These are phyloP conservation scores for Neolentinus lepideus DNA, from an alignment of 1,284 basidiomycete genomes.

Conservation along the genomic window DNA sequence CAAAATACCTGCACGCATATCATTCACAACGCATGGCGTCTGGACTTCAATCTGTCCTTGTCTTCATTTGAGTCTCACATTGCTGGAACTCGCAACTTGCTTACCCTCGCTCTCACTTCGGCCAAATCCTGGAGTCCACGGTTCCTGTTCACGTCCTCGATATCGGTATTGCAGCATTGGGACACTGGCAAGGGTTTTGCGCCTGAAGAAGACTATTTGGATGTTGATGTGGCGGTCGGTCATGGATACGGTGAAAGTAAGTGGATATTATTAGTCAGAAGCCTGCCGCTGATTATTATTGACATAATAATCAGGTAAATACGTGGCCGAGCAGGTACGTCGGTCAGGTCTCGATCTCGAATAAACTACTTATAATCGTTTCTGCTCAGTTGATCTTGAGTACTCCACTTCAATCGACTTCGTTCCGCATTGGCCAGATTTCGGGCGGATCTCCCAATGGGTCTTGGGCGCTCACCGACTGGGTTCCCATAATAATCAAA, in stretches of 20 bases:
- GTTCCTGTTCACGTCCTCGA: slow-evolving; percentile 25
- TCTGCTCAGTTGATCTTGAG: neutral
- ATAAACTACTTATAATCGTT: neutral
- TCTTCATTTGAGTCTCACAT: slow-evolving; percentile 29
- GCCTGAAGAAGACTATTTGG: slow-evolving; percentile 20
- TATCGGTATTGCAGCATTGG: slow-evolving; percentile 8
- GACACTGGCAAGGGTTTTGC: slow-evolving; percentile 14
- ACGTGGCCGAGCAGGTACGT: slow-evolving; percentile 17
- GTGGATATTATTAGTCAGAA: neutral
- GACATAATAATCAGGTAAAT: slow-evolving; percentile 16
- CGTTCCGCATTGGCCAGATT: slow-evolving; percentile 25
- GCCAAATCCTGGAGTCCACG: slow-evolving; percentile 6
- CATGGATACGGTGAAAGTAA: slow-evolving; percentile 23
- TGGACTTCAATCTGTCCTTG: slow-evolving; percentile 33
- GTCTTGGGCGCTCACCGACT: slow-evolving; percentile 25
- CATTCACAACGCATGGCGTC: slow-evolving; percentile 33
- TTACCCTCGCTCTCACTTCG: slow-evolving; percentile 26
- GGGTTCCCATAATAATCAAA: slow-evolving; percentile 24
- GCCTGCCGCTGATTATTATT: neutral
- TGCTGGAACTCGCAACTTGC: slow-evolving; percentile 24
- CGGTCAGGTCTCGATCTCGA: neutral
- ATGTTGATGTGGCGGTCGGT: slow-evolving; percentile 16
- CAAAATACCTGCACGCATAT: slow-evolving; percentile 13
- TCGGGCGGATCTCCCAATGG: slow-evolving; percentile 16
- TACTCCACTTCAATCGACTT: slow-evolving; percentile 16